Conservation (phyloP, 768 basidiomycete genomes). For the Termitomyces sp. region DNA sequence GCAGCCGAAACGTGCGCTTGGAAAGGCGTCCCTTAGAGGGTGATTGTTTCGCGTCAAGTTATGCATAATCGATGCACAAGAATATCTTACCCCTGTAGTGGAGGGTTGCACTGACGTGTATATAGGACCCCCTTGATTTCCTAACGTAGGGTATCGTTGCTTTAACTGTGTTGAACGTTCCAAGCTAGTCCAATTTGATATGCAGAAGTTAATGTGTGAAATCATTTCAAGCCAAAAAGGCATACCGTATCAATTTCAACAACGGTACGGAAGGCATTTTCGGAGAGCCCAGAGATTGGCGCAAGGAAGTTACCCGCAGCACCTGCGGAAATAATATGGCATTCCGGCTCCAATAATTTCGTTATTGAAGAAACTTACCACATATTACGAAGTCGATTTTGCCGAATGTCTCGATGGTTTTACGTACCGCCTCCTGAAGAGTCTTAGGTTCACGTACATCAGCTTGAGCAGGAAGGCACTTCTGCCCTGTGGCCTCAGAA, state of each 20-base stretch:
- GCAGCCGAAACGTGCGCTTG: slow-evolving; percentile 95
- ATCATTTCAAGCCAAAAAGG: slow-evolving; percentile 1
- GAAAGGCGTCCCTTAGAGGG: slow-evolving; percentile 60
- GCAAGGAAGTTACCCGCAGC: slow-evolving; percentile 97
- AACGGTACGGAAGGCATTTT: slow-evolving; percentile 90
- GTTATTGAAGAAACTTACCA: slow-evolving; percentile 42
- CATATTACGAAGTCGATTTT: slow-evolving; percentile 94
- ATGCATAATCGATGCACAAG: background rate
- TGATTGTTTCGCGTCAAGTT: background rate
- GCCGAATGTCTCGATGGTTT: slow-evolving; percentile 75
- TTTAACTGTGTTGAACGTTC: slow-evolving; percentile 93
- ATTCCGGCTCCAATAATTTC: background rate
- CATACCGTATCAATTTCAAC: slow-evolving; percentile 89
- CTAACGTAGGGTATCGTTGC: slow-evolving; percentile 79
- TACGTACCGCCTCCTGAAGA: slow-evolving; percentile 70
- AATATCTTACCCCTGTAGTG: slow-evolving; percentile 69
- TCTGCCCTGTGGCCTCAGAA: slow-evolving; percentile 60
- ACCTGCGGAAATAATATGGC: slow-evolving; percentile 38
- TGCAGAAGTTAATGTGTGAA: background rate
- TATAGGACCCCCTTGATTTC: slow-evolving; percentile 71
- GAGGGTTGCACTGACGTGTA: slow-evolving; percentile 86
- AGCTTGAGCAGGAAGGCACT: slow-evolving; percentile 69
- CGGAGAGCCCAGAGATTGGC: slow-evolving; percentile 77
- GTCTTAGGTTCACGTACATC: slow-evolving; percentile 81
- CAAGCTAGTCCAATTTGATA: slow-evolving; percentile 49